These are phyloP conservation scores for Byssochlamys sp. DNA, from an alignment of 2,329 filamentous ascomycete genomes.

Conservation along the genomic window DNA sequence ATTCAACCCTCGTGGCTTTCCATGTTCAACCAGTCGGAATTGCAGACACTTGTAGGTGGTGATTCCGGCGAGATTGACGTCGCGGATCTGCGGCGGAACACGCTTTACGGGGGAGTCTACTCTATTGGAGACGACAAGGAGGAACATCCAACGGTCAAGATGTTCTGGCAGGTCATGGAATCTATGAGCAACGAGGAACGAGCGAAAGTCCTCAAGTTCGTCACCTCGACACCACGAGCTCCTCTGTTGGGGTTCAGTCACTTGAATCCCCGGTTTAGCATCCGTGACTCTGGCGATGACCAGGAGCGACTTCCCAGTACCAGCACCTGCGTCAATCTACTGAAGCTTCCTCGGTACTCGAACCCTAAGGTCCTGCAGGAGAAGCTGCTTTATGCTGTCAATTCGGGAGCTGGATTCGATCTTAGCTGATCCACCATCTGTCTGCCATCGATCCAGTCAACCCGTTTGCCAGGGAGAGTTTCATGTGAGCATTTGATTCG, in stretches of 20 bases:
- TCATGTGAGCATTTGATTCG: neutral
- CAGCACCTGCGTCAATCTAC: constrained; percentile 87
- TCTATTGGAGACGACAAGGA: constrained; percentile 74
- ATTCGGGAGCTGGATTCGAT: constrained; percentile 87
- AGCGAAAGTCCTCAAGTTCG: constrained; percentile 83
- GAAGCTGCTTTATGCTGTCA: constrained; percentile 82
- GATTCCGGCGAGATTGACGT: constrained; percentile 79
- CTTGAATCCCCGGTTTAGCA: constrained; percentile 76
- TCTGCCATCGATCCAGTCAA: neutral
- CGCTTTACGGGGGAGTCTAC: constrained; percentile 79
- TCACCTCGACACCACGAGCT: constrained; percentile 83
- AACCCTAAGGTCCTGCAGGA: constrained; percentile 56
- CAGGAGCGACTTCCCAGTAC: constrained; percentile 76
- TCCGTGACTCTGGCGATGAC: constrained; percentile 70
- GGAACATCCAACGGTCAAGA: constrained; percentile 73
- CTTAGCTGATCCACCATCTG: constrained; percentile 32
- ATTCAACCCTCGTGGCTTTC: constrained; percentile 87
- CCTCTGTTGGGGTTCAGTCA: constrained; percentile 82
- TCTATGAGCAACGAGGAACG: constrained; percentile 65
- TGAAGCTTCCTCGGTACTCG: constrained; percentile 80
- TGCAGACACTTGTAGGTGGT: constrained; percentile 86
- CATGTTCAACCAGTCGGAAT: constrained; percentile 96
- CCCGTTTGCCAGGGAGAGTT: neutral
- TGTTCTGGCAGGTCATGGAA: constrained; percentile 88
- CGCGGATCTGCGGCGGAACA: constrained; percentile 73